Percentiles rank a stretch among this genome's conserved stretches.
Evolutionary conservation across 148 eudicot species (phyloP).

Genomic region (Fallopia convolvulus): DNA sequence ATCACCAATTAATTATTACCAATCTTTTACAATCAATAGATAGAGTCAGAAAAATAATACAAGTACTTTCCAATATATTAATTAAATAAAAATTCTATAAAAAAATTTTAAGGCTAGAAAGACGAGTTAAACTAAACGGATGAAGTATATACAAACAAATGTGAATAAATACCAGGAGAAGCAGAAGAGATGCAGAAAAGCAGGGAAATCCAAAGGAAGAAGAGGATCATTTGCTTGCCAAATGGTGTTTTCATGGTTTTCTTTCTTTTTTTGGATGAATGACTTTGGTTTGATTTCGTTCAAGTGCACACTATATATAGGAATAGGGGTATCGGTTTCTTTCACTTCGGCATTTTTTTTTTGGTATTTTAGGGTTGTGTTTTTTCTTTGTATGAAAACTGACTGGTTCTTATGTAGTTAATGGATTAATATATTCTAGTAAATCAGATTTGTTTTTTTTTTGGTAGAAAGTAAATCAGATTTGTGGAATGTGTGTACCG

Average conservation of each 20-base stretch:
- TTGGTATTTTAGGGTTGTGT: not conserved
- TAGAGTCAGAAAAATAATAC: no score
- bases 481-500: no score
- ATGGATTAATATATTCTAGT: not conserved
- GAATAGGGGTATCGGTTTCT: not conserved
- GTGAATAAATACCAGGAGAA: not conserved
- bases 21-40: no score
- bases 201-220: slow-evolving; percentile 8
- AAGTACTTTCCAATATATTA: no score
- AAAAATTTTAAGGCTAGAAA: no score
- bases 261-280: not conserved
- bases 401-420: not conserved
- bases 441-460: not conserved
- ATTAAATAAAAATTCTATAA: no score
- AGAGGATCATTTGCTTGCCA: not conserved
- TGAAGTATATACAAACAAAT: no score
- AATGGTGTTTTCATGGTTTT: not conserved
- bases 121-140: no score
- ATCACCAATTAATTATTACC: no score
- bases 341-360: not conserved
- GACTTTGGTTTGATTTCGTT: not conserved
- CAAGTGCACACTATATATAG: not conserved
- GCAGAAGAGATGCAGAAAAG: slow-evolving; percentile 4
- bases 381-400: not conserved
- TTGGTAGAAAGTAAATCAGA: no score